Evolutionary conservation across 1,284 basidiomycete species (phyloP).

Genomic region (Tilletia caries): DNA sequence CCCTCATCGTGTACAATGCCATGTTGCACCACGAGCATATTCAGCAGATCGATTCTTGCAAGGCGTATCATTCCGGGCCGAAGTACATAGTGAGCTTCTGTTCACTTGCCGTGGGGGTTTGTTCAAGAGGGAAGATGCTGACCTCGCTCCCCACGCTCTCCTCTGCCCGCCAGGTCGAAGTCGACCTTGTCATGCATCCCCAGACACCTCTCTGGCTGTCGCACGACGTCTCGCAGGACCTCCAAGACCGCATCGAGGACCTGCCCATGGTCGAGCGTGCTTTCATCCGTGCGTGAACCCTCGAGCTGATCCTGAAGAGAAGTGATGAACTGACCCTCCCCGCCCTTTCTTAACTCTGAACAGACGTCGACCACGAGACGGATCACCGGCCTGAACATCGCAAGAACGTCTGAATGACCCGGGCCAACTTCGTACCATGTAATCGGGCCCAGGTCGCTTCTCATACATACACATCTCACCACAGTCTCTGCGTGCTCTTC

Average conservation of each 20-base stretch:
- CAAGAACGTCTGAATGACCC: constrained; percentile 21
- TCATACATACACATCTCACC: too few species aligned
- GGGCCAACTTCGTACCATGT: too few species aligned
- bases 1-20: constrained; percentile 83
- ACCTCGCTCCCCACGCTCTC: not conserved
- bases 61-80: constrained; percentile 57
- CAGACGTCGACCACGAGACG: constrained; percentile 39
- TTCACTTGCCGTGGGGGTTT: not conserved
- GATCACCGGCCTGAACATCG: constrained; percentile 41
- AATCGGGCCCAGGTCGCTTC: too few species aligned
- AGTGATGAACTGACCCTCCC: not conserved
- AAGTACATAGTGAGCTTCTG: constrained; percentile 64
- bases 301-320: too few species aligned
- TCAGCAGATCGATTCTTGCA: constrained; percentile 71
- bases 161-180: constrained; percentile 63
- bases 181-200: constrained; percentile 89
- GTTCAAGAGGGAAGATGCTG: too few species aligned
- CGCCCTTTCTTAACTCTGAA: not conserved
- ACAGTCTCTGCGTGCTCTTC: too few species aligned
- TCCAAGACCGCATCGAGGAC: constrained; percentile 90
- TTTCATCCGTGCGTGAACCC: constrained; percentile 27
- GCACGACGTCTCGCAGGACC: constrained; percentile 83
- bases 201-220: constrained; percentile 85
- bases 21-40: constrained; percentile 69
- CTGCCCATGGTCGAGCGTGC: constrained; percentile 75